Evolutionary conservation across 1,284 basidiomycete genomes (phyloP), one percentile per base, ranked within the genome.

Genomic region (Tilletia indica): DNA sequence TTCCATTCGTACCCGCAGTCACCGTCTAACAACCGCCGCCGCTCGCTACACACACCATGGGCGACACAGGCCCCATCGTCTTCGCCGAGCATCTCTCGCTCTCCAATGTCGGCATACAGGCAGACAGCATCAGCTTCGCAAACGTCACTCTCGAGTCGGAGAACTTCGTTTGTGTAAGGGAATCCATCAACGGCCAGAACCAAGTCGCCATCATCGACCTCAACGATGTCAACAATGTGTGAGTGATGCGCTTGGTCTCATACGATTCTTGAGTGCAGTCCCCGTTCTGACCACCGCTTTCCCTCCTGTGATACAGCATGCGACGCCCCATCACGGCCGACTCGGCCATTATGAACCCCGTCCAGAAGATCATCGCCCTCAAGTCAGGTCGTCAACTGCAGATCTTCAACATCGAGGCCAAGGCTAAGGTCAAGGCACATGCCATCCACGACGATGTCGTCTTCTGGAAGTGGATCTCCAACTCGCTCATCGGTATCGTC

Each of bases 381-480:
- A 96, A 96, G 88, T 85, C 83, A 86, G 86, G 82, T 87, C 88
- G 74, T 83, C 97, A 96, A 81, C 89, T 99, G 49, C 97, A 99
- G 86, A 91, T 99, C 76, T 99, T 99, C 88, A 97, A 99, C 86
- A 94, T 99, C 77, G 95, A 82, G 93, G 82, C 93, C 91, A 66
- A 99, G 97, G 88, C 91, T 84, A 99, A 99, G 87, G 92, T 99
- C 85, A 97, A 97, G 85, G 94, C 95, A 34, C 94, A 99, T 85
- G 87, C 91, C 73, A 95, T 92, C 88, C 91, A 91, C 84, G 94
- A 98, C 85, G 97, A 99, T 82, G 89, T 99, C 73, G 90, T 93
- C 56, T 99, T 97, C 87, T 99, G 97, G 97, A 97, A 96, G 85
- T 99, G 97, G 97, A 90, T 98, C 72, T 92, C 90, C 73, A 91